Percentiles rank a stretch among this genome's conserved stretches.
Conservation (phyloP, 2,329 filamentous ascomycete species). For the Ophiostoma angusticollis region DNA sequence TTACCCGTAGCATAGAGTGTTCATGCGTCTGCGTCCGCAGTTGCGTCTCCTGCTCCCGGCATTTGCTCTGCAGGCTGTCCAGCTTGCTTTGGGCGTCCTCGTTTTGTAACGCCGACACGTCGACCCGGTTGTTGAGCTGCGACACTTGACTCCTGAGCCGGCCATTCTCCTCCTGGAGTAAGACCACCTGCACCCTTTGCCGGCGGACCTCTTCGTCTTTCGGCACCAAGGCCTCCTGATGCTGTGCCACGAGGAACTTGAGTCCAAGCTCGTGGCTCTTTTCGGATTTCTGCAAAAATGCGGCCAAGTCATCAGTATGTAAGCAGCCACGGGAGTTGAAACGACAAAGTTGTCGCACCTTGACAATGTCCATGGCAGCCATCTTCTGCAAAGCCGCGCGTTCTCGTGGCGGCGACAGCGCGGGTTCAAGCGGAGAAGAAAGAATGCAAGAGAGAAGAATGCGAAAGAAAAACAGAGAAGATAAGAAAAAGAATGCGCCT, state of each 20-base stretch:
- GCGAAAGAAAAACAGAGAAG: neutral
- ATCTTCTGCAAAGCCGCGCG: neutral
- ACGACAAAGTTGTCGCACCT: slow-evolving; percentile 19
- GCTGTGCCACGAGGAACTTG: slow-evolving; percentile 52
- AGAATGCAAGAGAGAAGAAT: neutral
- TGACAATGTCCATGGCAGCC: slow-evolving; percentile 20
- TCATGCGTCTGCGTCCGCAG: slow-evolving; percentile 36
- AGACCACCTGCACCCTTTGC: slow-evolving; percentile 52
- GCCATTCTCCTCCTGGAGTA: slow-evolving; percentile 65
- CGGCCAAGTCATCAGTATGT: too few relatives aligned
- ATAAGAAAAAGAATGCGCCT: neutral
- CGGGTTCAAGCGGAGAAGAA: neutral
- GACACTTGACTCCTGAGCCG: slow-evolving; percentile 51
- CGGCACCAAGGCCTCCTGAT: slow-evolving; percentile 52
- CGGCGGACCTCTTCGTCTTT: slow-evolving; percentile 65
- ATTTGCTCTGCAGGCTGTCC: slow-evolving; percentile 28
- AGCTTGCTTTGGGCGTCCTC: slow-evolving; percentile 30
- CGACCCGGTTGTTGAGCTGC: slow-evolving; percentile 46
- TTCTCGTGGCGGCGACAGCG: neutral
- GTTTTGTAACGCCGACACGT: slow-evolving; percentile 28
- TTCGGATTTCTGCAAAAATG: slow-evolving; percentile 27
- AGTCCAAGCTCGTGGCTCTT: slow-evolving; percentile 49
- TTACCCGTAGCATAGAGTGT: slow-evolving; percentile 35
- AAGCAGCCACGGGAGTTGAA: neutral
- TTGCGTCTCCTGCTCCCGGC: slow-evolving; percentile 33